These are phyloP conservation scores for Pyrenophora tritici-repentis DNA, from an alignment of 2,329 filamentous ascomycete genomes.

Conservation along the genomic window DNA sequence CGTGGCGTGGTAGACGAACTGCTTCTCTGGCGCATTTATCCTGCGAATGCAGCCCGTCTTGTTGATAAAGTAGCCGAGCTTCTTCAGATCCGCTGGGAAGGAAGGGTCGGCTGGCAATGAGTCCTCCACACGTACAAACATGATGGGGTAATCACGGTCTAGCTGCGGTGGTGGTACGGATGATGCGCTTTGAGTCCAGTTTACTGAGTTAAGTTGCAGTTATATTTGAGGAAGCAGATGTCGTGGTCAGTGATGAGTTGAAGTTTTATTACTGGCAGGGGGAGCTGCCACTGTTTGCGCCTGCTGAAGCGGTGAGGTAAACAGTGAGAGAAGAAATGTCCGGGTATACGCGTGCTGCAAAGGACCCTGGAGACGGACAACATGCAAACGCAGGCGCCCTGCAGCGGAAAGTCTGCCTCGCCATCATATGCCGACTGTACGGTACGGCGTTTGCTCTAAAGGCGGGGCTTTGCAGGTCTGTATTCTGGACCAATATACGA, in stretches of 20 bases:
- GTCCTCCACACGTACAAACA: slow-evolving; percentile 76
- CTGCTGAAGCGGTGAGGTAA: slow-evolving; percentile 22
- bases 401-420: no score
- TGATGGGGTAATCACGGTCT: slow-evolving; percentile 42
- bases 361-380: no score
- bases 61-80: slow-evolving; percentile 82
- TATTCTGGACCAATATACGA: slow-evolving; percentile 1
- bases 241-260: background rate
- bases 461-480: background rate
- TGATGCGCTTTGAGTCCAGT: no score
- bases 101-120: slow-evolving; percentile 69
- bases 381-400: no score
- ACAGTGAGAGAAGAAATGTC: slow-evolving; percentile 13
- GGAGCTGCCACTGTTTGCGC: slow-evolving; percentile 14
- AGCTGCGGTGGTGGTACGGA: no score
- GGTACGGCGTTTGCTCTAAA: background rate
- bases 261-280: slow-evolving; percentile 1
- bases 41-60: slow-evolving; percentile 74
- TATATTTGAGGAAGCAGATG: background rate
- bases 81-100: slow-evolving; percentile 68
- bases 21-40: slow-evolving; percentile 67
- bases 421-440: no score
- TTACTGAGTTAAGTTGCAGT: background rate
- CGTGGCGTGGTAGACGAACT: slow-evolving; percentile 75
- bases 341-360: background rate